Conservation (phyloP, 305 asterid species). For the Rubia peregrina region DNA sequence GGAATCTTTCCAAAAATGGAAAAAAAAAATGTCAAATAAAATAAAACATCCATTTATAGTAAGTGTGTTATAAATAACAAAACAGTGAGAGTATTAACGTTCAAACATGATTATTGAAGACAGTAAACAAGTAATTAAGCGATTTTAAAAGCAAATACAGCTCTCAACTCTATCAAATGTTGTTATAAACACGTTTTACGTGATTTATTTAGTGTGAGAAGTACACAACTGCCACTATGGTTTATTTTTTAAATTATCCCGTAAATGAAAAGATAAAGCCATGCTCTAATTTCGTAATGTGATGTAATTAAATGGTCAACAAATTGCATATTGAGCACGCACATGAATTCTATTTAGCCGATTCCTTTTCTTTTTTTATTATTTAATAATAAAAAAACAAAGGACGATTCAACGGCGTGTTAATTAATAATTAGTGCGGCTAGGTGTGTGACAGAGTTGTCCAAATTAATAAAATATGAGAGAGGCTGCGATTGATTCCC, state of each 20-base stretch:
- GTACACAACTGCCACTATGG: not conserved
- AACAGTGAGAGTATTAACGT: no score
- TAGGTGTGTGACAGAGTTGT: not conserved
- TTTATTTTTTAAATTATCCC: not conserved
- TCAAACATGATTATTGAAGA: no score
- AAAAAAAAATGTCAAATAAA: no score
- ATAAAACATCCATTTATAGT: no score
- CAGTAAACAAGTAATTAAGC: no score
- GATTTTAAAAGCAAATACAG: no score
- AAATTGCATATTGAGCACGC: not conserved
- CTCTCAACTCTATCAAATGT: no score
- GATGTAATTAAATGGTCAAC: not conserved
- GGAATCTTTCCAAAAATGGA: no score
- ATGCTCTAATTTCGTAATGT: not conserved
- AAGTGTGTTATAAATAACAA: no score
- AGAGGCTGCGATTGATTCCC: constrained; percentile 15
- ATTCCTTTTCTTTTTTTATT: not conserved
- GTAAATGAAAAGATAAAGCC: not conserved
- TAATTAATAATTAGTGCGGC: constrained; percentile 2
- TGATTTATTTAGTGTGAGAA: not conserved
- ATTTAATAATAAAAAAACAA: not conserved
- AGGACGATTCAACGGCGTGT: not conserved
- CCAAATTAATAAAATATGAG: not conserved
- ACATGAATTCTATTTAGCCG: not conserved
- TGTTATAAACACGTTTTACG: no score